Base-by-base conservation (phyloP, 768 basidiomycete genomes). In the Lentinula boryana region DNA sequence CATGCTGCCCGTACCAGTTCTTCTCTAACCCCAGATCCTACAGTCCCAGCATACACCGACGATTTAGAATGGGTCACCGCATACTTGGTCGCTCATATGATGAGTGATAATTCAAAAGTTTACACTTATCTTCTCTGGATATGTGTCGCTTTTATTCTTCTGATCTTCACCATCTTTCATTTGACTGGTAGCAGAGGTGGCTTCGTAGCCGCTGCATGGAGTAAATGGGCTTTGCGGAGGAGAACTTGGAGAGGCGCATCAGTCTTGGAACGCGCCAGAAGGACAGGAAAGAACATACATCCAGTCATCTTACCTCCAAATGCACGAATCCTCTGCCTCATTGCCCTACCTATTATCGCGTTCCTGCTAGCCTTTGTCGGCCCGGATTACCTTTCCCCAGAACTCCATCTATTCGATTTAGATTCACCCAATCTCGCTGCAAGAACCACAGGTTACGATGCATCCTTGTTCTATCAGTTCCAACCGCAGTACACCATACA, bases 341-440 rank as follows among this genome's bases (percentile, higher is more conserved):
- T 69, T 51, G 64, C 80, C 27, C 68, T 91, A 35, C 67, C 78
- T 31, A 65, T 76, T 48, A 69, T 75, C 16, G 73, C 80, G 4
- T 63, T 84, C 15, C 68, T 78, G 3, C 72, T 86, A 41, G 76
- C 76, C 3, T 82, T 87, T 63, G 70, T 84, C 15, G 88, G 88
- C 15, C 81, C 84, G 4, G 91, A 92, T 70, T 89, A 91, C 68
- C 76, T 91, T 62, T 75, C 77, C 0, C 85, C 86, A 0, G 64
- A 66, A 18, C 70, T 76, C 1, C 74, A 70, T n/a, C 65, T 83
- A 1, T 83, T 83, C 76, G 74, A 78, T 60, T 68, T 80, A 38
- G 63, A 65, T 50, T 49, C 62, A 61, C 58, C 70, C 35, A 63
- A 65, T 49, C 50, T 61, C 50, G 35, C 67, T 56, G 48, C 61